phyloP scores from a whole-genome alignment of 305 asterid species.

The Andrographis paniculata region DNA sequence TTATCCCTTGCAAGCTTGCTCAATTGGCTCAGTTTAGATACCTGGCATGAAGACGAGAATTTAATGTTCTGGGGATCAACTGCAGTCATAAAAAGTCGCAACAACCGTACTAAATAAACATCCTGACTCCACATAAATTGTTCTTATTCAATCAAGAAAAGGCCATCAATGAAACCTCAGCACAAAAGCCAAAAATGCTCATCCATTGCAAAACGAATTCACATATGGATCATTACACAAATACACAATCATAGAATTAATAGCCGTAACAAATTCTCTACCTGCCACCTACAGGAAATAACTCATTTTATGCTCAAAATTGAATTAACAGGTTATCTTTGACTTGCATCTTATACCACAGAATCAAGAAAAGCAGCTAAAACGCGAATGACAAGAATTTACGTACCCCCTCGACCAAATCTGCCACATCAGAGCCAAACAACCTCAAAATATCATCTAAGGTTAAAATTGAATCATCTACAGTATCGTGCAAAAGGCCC shows the following conservation, averaged over 20 bases:
- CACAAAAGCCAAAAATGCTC: conserved; percentile 10
- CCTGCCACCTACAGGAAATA: neutral
- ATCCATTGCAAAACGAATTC: neutral
- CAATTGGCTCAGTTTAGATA: conserved; percentile 87
- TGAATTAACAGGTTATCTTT: neutral
- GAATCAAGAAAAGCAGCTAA: conserved; percentile 1
- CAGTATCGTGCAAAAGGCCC: conserved; percentile 85
- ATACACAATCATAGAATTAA: neutral
- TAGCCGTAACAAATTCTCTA: conserved; percentile 1
- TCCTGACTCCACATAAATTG: no score
- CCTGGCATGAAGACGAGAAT: conserved; percentile 28
- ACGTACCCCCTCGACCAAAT: conserved; percentile 91
- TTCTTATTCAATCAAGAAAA: no score
- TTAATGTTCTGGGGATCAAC: neutral
- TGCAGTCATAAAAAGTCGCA: neutral
- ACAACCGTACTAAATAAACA: neutral
- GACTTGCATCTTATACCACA: neutral
- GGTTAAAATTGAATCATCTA: conserved; percentile 71
- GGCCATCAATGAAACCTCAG: conserved; percentile 8
- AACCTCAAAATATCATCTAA: conserved; percentile 43
- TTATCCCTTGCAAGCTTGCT: conserved; percentile 94
- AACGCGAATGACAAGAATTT: conserved; percentile 8
- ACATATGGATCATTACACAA: conserved; percentile 1
- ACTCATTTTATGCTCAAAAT: no score
- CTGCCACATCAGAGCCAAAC: conserved; percentile 74